A percentile compares a stretch with the other conserved stretches of the same genome.
These are phyloP conservation scores for Termitomyces bulborhizus DNA, from an alignment of 768 basidiomycete genomes.

Conservation along the genomic window DNA sequence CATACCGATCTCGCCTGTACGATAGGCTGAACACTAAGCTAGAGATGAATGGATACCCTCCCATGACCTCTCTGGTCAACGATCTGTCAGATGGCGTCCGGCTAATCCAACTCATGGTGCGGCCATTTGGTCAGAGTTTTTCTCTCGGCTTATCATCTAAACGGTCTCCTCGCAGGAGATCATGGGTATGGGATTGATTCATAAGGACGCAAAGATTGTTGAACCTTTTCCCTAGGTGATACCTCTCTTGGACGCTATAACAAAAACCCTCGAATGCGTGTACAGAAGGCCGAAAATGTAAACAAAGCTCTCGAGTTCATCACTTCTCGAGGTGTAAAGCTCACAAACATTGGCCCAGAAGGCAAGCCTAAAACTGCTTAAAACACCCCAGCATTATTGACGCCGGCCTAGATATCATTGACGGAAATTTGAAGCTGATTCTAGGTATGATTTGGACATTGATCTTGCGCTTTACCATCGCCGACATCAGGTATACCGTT, in stretches of 20 bases:
- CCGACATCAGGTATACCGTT: conserved; percentile 82
- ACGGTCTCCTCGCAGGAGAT: conserved; percentile 63
- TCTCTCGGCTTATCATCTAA: neutral
- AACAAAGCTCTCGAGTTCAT: conserved; percentile 97
- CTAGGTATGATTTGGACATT: conserved; percentile 99
- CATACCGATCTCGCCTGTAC: conserved; percentile 2
- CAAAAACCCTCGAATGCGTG: conserved; percentile 80
- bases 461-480: conserved; percentile 95
- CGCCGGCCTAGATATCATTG: conserved; percentile 78
- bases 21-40: conserved; percentile 93
- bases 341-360: conserved; percentile 98
- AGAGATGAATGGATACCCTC: conserved; percentile 74
- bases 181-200: conserved; percentile 60
- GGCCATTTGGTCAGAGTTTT: conserved; percentile 10
- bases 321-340: conserved; percentile 85
- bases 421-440: conserved; percentile 97
- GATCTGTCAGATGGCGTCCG: conserved; percentile 95
- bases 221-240: conserved; percentile 47
- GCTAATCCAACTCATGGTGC: conserved; percentile 90
- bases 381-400: conserved; percentile 3
- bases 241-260: conserved; percentile 94
- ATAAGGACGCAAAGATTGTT: neutral
- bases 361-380: conserved; percentile 35
- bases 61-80: conserved; percentile 83
- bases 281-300: conserved; percentile 98